Evolutionary conservation across 495 filamentous ascomycete genomes (phyloP).

Genomic region (Hypoxylon fuscum): DNA sequence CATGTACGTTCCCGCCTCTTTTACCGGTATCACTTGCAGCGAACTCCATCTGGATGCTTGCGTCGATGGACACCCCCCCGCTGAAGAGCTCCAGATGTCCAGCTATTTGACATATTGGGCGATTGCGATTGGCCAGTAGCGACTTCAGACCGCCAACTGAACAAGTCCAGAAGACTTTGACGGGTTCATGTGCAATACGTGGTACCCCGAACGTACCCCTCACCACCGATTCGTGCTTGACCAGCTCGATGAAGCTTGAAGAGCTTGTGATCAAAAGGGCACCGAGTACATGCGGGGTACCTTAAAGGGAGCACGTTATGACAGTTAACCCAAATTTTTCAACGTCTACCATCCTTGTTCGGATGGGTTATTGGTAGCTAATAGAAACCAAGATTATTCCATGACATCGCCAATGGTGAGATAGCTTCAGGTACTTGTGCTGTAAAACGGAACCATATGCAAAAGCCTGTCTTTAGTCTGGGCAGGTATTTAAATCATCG

Average conservation of each 20-base stretch:
- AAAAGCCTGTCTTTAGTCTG: constrained; percentile 16
- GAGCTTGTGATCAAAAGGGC: constrained; percentile 20
- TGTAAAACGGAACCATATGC: constrained; percentile 13
- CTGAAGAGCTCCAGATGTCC: constrained; percentile 2
- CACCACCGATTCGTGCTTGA: constrained; percentile 11
- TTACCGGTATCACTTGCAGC: constrained; percentile 34
- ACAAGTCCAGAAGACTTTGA: constrained; percentile 2
- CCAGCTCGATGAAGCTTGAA: too few relatives aligned
- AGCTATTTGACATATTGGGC: constrained; percentile 17
- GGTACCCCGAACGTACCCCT: constrained; percentile 34
- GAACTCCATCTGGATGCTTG: constrained; percentile 20
- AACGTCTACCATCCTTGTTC: constrained; percentile 30
- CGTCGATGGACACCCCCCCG: constrained; percentile 27
- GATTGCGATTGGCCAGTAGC: constrained; percentile 21
- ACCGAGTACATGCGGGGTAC: constrained; percentile 36
- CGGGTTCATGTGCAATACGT: neutral
- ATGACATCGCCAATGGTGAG: constrained; percentile 34
- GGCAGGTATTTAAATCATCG: constrained; percentile 33
- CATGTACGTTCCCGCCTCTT: constrained; percentile 10
- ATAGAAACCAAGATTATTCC: constrained; percentile 39
- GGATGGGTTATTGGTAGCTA: constrained; percentile 32
- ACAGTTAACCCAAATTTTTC: constrained; percentile 5
- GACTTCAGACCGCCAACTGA: constrained; percentile 17
- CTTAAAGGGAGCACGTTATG: constrained; percentile 3
- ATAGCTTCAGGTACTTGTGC: constrained; percentile 36